phyloP scores from a whole-genome alignment of 345 rosid species.

The Citrus inodora region DNA sequence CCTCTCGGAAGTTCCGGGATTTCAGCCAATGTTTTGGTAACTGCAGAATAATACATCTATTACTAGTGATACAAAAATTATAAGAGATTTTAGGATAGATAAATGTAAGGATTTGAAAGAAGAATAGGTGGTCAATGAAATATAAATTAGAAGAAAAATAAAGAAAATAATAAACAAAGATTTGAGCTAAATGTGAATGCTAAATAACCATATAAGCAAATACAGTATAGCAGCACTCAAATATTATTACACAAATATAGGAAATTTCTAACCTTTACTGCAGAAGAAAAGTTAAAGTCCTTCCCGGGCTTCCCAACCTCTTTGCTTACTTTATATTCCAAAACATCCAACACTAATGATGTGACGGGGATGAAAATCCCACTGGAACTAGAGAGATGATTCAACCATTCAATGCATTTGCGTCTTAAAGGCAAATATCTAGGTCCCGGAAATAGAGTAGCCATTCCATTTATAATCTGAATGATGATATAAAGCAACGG shows the following conservation, averaged over 20 bases:
- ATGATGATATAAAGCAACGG: slow-evolving; percentile 49
- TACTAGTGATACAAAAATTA: slow-evolving; percentile 1
- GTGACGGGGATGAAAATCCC: slow-evolving; percentile 75
- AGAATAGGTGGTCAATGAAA: neutral
- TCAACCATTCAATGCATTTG: slow-evolving; percentile 84
- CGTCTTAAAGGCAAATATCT: slow-evolving; percentile 80
- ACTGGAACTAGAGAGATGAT: slow-evolving; percentile 63
- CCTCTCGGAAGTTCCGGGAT: slow-evolving; percentile 76
- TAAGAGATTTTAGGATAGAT: slow-evolving; percentile 2
- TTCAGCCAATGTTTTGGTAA: slow-evolving; percentile 90
- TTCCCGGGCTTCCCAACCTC: slow-evolving; percentile 51
- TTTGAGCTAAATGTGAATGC: neutral
- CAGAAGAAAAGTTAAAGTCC: slow-evolving; percentile 50
- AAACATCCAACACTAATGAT: slow-evolving; percentile 60
- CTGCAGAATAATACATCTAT: slow-evolving; percentile 33
- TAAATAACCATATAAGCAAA: neutral
- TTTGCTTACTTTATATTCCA: slow-evolving; percentile 76
- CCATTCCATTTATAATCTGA: slow-evolving; percentile 87
- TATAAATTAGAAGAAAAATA: neutral
- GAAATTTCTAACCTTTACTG: slow-evolving; percentile 54
- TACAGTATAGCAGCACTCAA: neutral
- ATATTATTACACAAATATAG: neutral
- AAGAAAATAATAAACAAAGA: neutral
- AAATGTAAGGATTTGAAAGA: neutral
- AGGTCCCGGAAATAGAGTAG: slow-evolving; percentile 76